Percentiles rank a stretch among this genome's conserved stretches.
phyloP scores from a whole-genome alignment of 257 asterid genomes.

The Nicotiana obtusifolia region DNA sequence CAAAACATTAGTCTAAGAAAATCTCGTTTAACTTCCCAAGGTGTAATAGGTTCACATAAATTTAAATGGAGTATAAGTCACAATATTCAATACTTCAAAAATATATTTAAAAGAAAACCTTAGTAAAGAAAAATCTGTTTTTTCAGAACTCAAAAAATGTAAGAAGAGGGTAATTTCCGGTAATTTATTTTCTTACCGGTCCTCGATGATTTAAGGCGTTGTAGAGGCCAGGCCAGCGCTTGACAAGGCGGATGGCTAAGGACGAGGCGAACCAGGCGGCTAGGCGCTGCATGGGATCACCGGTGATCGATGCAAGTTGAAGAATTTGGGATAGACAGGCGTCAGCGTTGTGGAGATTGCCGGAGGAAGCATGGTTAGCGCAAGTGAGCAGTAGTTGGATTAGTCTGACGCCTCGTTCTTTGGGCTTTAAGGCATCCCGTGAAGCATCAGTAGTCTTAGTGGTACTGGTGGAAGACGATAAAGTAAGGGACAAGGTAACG shows the following conservation, averaged over 20 bases:
- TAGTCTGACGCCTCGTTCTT: slow-evolving; percentile 36
- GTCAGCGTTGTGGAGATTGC: slow-evolving; percentile 51
- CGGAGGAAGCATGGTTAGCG: slow-evolving; percentile 39
- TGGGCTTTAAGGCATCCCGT: slow-evolving; percentile 1
- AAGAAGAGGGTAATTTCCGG: background rate
- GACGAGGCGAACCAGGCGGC: slow-evolving; percentile 46
- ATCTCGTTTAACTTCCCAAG: too few relatives aligned
- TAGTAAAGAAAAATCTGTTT: background rate
- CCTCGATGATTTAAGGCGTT: slow-evolving; percentile 30
- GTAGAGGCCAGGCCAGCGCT: slow-evolving; percentile 57
- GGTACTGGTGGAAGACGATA: slow-evolving; percentile 9
- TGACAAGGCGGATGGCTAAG: slow-evolving; percentile 40
- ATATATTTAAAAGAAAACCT: too few relatives aligned
- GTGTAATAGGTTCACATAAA: too few relatives aligned
- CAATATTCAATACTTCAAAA: too few relatives aligned
- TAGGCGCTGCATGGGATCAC: slow-evolving; percentile 49
- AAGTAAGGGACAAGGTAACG: slow-evolving; percentile 32
- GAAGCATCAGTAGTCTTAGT: slow-evolving; percentile 11
- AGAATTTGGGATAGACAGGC: slow-evolving; percentile 37
- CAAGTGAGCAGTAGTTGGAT: slow-evolving; percentile 46
- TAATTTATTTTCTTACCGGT: background rate
- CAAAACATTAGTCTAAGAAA: too few relatives aligned
- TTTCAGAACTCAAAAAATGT: too few relatives aligned
- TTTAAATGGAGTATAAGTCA: background rate
- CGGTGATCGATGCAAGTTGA: slow-evolving; percentile 33